A percentile compares a stretch with the other conserved stretches of the same genome.
These are phyloP conservation scores for Kazachstania africana DNA, from an alignment of 805 yeast species.

Conservation along the genomic window DNA sequence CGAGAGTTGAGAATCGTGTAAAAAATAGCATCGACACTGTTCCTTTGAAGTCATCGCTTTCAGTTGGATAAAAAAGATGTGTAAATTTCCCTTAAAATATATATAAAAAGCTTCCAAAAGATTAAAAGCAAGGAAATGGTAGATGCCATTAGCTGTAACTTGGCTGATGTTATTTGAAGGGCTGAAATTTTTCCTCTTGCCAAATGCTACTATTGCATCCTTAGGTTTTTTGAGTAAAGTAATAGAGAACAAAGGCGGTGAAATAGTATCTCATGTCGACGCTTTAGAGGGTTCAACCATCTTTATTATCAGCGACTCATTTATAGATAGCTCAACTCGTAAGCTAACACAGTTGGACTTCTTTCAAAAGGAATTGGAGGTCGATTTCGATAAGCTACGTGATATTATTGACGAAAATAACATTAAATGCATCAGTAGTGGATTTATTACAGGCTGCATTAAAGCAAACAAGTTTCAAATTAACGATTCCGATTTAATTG, in stretches of 20 bases:
- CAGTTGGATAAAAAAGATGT: no score
- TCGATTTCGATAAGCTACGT: slow-evolving; percentile 5
- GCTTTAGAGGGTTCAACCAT: slow-evolving; percentile 4
- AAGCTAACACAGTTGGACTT: slow-evolving; percentile 7
- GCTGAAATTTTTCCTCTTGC: slow-evolving; percentile 10
- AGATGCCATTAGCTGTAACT: no score
- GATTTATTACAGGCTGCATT: slow-evolving; percentile 13
- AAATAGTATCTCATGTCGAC: slow-evolving; percentile 2
- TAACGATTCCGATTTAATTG: slow-evolving; percentile 1
- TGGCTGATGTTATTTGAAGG: slow-evolving; percentile 5
- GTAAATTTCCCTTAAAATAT: no score
- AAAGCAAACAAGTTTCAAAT: slow-evolving; percentile 3
- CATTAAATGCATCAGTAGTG: slow-evolving; percentile 7
- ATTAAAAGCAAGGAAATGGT: no score
- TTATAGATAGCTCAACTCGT: slow-evolving; percentile 7
- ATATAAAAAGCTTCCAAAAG: no score
- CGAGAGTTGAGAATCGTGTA: no score
- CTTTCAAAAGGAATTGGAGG: slow-evolving; percentile 15
- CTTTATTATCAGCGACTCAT: slow-evolving; percentile 18
- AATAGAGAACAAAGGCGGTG: slow-evolving; percentile 15
- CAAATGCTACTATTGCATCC: slow-evolving; percentile 10
- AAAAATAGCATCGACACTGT: no score
- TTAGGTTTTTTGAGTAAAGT: slow-evolving; percentile 8
- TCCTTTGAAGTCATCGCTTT: no score
- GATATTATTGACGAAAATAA: slow-evolving; percentile 3